Conservation (phyloP, 1,139 yeast genomes). For the Tardiomyces digboiensis region DNA sequence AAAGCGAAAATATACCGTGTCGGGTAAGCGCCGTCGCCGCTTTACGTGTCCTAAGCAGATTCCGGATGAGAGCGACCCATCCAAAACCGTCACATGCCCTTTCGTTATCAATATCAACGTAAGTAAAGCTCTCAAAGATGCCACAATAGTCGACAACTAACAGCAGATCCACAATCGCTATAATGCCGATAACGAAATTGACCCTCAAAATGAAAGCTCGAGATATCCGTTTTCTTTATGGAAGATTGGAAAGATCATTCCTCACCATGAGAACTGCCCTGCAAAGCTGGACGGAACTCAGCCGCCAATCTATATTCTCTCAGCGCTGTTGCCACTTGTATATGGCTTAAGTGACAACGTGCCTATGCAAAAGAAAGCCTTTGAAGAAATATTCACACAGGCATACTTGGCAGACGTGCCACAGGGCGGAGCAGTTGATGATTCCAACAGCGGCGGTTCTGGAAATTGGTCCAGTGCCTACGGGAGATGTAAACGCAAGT, state of each 20-base stretch:
- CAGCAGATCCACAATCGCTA: not conserved
- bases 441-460: not conserved
- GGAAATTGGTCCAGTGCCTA: not conserved
- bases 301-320: not conserved
- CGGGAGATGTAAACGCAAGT: not conserved
- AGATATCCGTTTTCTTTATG: not conserved
- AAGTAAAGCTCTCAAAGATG: not conserved
- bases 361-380: not conserved
- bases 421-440: not conserved
- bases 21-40: not conserved
- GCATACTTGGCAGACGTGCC: not conserved
- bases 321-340: not conserved
- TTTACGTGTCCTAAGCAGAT: not conserved
- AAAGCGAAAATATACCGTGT: not conserved
- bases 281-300: not conserved
- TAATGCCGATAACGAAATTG: not conserved
- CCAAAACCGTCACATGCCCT: not conserved
- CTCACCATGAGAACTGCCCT: not conserved
- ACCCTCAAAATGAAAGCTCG: not conserved
- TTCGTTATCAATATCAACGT: not conserved
- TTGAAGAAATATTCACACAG: not conserved
- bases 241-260: not conserved
- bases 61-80: not conserved
- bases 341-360: not conserved
- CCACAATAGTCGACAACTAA: not conserved